phyloP scores from a whole-genome alignment of 1,284 basidiomycete genomes.

The Naganishia liquefaciens region DNA sequence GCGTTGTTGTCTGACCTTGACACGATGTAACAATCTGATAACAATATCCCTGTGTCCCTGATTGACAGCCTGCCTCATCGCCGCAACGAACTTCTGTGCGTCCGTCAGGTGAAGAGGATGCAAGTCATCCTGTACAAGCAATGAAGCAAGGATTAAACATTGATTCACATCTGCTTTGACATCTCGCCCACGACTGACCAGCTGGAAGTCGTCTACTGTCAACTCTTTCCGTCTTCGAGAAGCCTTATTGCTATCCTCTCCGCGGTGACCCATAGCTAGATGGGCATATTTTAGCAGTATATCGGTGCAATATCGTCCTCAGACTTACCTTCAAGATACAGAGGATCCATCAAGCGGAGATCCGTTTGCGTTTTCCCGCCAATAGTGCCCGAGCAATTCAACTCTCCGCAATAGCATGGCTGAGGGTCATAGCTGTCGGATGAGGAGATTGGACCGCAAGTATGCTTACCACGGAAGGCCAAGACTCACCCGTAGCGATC shows the following conservation, averaged over 20 bases:
- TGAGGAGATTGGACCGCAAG: background rate
- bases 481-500: conserved; percentile 88
- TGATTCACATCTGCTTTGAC: background rate
- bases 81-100: conserved; percentile 86
- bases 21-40: conserved; percentile 77
- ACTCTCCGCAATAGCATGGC: conserved; percentile 91
- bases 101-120: conserved; percentile 76
- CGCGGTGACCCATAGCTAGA: conserved; percentile 89
- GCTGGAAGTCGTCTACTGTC: conserved; percentile 14
- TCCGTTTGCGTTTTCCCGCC: conserved; percentile 99
- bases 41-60: conserved; percentile 71
- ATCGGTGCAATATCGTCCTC: background rate
- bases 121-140: conserved; percentile 57
- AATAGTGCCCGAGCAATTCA: conserved; percentile 92
- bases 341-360: conserved; percentile 85
- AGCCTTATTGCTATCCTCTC: conserved; percentile 74
- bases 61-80: conserved; percentile 78
- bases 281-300: background rate
- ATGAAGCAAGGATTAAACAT: background rate
- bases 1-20: conserved; percentile 63
- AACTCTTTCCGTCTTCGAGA: conserved; percentile 76
- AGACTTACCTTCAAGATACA: conserved; percentile 82
- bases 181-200: background rate
- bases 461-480: background rate
- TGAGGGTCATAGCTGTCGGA: conserved; percentile 83